Percentiles rank a stretch among this genome's conserved stretches.
Conservation (phyloP, 2,329 filamentous ascomycete species). For the Venturia oleaginea region DNA sequence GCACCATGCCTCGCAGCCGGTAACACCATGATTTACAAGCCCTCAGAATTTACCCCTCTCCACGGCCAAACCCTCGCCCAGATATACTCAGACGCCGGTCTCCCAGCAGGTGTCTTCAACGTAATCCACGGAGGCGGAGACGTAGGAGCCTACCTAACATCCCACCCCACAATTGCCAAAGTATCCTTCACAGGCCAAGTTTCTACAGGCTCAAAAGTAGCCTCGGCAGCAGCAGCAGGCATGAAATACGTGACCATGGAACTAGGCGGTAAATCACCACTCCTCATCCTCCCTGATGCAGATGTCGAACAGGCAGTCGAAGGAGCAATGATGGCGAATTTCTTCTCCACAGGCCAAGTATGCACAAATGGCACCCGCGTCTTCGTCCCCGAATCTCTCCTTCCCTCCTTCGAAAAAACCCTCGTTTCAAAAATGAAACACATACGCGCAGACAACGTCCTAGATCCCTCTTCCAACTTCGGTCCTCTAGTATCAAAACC, state of each 20-base stretch:
- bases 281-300: slow-evolving; percentile 72
- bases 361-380: slow-evolving; percentile 90
- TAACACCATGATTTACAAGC: slow-evolving; percentile 88
- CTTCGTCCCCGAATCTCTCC: slow-evolving; percentile 62
- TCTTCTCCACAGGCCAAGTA: slow-evolving; percentile 83
- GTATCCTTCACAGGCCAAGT: slow-evolving; percentile 88
- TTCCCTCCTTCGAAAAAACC: slow-evolving; percentile 57
- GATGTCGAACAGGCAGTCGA: slow-evolving; percentile 73
- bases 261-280: slow-evolving; percentile 76
- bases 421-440: slow-evolving; percentile 61
- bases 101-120: slow-evolving; percentile 79
- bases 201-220: slow-evolving; percentile 72
- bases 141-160: slow-evolving; percentile 65
- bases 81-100: slow-evolving; percentile 67
- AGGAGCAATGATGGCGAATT: slow-evolving; percentile 88
- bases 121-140: slow-evolving; percentile 73
- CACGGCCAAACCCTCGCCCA: slow-evolving; percentile 67
- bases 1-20: slow-evolving; percentile 77
- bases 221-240: slow-evolving; percentile 60
- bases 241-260: slow-evolving; percentile 95
- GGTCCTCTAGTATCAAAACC: slow-evolving; percentile 68
- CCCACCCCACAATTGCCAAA: slow-evolving; percentile 66
- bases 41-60: slow-evolving; percentile 78
- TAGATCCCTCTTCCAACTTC: slow-evolving; percentile 67
- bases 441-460: slow-evolving; percentile 63